Base-by-base conservation (phyloP, 1,284 basidiomycete genomes). In the Irpex lacteus region DNA sequence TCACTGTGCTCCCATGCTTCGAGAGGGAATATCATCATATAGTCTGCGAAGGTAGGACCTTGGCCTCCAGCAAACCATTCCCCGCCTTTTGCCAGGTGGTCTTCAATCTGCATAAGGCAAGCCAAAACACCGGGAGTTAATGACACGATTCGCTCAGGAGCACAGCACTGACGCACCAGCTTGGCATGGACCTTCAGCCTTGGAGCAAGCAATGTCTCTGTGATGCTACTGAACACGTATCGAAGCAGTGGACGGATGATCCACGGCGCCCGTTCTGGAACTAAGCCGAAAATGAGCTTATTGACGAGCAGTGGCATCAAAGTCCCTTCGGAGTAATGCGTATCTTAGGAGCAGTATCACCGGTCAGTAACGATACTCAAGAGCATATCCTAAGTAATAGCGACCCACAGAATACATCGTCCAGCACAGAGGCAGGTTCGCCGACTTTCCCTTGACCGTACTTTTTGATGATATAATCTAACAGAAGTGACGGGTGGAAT, bases 241-340 rank as follows among this genome's bases (percentile, higher is more conserved):
- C 66, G 66, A 18, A 75, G 61, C 61, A 78, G 36, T 5, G 76
- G 76, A 1, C 76, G 72, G 49, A 78, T 11, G 55, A 79, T 63
- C 65, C 74, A 77, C 8, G 75, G 76, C 3, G 72, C 54, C 34
- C 68, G 59, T 21, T 70, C 62, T 0, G 75, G 76, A 5, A 75
- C 67, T 37, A 76, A 64, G 52, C 54, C 60, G 64, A 75, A 76
- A 34, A 76, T 70, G 63, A 71, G 67, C 55, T 70, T 71, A 68
- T 73, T 73, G 38, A 76, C 72, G 44, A 79, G 60, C 52, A 77
- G 60, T 13, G 79, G 72, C 77, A 80, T 78, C 44, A 81, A 66
- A 6, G 77, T 75, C 36, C 77, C 78, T 67, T 80, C 80, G n/a
- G 75, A 67, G 63, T 77, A 80, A 67, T 80, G 78, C 21, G 72